Conservation (phyloP, 2,329 filamentous ascomycete species). For the Beauveria bassiana region DNA sequence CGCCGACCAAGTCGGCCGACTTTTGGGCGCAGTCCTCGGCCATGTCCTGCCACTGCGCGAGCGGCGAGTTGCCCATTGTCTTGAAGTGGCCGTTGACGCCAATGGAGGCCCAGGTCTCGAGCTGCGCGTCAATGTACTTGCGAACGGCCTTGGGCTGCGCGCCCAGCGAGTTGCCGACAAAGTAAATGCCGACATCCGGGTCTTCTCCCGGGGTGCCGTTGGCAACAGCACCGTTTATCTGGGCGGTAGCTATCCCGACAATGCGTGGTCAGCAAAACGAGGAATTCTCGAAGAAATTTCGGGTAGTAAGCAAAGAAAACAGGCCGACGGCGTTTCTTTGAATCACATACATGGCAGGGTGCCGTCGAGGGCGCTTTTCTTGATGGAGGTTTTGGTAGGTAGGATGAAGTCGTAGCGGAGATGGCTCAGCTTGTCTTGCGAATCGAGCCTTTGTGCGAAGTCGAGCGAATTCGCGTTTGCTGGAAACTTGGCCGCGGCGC, state of each 20-base stretch:
- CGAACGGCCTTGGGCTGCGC: conserved; percentile 67
- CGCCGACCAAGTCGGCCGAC: conserved; percentile 69
- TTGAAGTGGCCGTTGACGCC: conserved; percentile 81
- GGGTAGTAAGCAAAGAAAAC: background rate
- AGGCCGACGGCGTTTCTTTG: background rate
- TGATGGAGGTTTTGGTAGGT: conserved; percentile 65
- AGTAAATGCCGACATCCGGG: conserved; percentile 53
- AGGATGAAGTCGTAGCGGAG: conserved; percentile 68
- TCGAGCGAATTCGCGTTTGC: conserved; percentile 36
- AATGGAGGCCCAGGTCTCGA: conserved; percentile 77
- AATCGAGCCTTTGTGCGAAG: conserved; percentile 48
- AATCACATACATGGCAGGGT: conserved; percentile 28
- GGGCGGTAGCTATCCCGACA: background rate
- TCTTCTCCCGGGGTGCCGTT: conserved; percentile 18
- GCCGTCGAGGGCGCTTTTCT: conserved; percentile 50
- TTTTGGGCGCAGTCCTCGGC: conserved; percentile 65
- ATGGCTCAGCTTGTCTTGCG: conserved; percentile 49
- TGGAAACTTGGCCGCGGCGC: conserved; percentile 37
- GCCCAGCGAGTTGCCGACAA: conserved; percentile 85
- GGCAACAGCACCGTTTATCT: conserved; percentile 17
- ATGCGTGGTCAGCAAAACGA: background rate
- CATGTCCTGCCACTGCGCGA: conserved; percentile 69
- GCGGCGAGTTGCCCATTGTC: conserved; percentile 56
- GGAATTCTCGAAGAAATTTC: background rate
- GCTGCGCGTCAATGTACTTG: conserved; percentile 60